Evolutionary conservation across 495 filamentous ascomycete species (phyloP), one percentile per base, ranked within the genome.

Genomic region (Aspergillus nanangensis): DNA sequence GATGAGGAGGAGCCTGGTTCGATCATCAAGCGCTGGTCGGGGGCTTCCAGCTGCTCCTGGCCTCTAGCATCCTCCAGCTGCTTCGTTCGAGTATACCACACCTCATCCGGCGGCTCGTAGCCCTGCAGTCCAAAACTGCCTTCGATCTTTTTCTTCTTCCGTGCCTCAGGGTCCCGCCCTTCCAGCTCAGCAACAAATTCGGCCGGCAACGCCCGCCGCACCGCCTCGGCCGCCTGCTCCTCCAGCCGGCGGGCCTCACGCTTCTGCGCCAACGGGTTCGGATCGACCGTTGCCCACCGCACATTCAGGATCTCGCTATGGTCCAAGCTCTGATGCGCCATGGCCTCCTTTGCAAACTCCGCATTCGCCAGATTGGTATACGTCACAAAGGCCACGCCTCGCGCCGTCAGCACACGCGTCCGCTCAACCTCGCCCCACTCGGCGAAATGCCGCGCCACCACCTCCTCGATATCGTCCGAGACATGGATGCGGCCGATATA

Each of bases 221-320:
- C 89, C 8, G 94, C 94, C 58, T 96, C 94, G 0, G 93, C 94
- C n/a, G 94, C 94, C 66, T 96, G 92, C 63, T 99, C 94, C 65
- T 99, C 94, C 40, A 99, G 82, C 14, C 84, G 75, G 25, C 87
- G 75, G 15, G 87, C 91, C 60, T 99, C 94, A 25, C 94, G 80
- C 52, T 93, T 92, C 63, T 96, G 91, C 8, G 93, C 88, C 75
- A 89, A 80, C 0, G 94, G 94, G 52, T 99, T 99, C 15, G 94
- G 94, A 61, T 99, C 94, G 3, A 84, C 84, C 0, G 93, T 97
- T 18, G 94, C 93, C 94, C 94, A 99, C 27, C 94, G 76, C 13
- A 99, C 93, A 58, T 99, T 99, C 1, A 98, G 67, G 25, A 96
- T 86, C 65, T 98, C 93, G 47, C 77, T 80, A 52, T 96, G 85